A percentile compares a stretch with the other conserved stretches of the same genome.
Conservation (phyloP, 2,329 filamentous ascomycete genomes). For the Alternaria alternata region DNA sequence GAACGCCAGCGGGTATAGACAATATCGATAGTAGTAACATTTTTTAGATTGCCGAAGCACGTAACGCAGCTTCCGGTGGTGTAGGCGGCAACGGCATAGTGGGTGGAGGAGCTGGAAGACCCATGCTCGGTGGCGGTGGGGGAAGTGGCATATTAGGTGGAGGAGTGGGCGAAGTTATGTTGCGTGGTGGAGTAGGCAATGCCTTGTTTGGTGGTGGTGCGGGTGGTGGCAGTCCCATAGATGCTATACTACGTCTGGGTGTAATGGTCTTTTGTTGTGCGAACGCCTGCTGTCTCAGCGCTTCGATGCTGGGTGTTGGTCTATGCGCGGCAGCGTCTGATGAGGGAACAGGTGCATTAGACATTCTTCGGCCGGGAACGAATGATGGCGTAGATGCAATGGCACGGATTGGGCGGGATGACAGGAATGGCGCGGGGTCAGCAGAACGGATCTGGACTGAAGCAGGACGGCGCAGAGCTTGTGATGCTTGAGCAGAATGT, state of each 20-base stretch:
- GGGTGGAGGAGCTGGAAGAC: constrained; percentile 20
- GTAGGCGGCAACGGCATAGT: constrained; percentile 17
- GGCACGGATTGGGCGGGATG: constrained; percentile 44
- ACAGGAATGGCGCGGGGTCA: constrained; percentile 54
- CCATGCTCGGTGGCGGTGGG: constrained; percentile 14
- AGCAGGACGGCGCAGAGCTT: constrained; percentile 51
- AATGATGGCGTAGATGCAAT: constrained; percentile 45
- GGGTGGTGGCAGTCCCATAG: constrained; percentile 54
- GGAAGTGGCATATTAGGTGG: constrained; percentile 28
- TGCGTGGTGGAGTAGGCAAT: constrained; percentile 51
- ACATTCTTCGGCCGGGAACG: constrained; percentile 36
- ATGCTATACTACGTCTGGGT: constrained; percentile 48
- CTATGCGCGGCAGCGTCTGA: constrained; percentile 19
- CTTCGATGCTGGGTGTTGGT: constrained; percentile 31
- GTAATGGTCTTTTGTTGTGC: constrained; percentile 27
- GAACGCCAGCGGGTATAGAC: background rate
- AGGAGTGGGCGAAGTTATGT: constrained; percentile 16
- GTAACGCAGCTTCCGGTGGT: constrained; percentile 11
- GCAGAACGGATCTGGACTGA: constrained; percentile 56
- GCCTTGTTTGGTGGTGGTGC: constrained; percentile 57
- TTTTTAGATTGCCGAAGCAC: constrained; percentile 9
- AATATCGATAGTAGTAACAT: constrained; percentile 1
- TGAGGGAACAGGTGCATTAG: constrained; percentile 19
- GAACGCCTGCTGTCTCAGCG: constrained; percentile 36
- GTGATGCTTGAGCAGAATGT: constrained; percentile 20